Evolutionary conservation across 2,329 filamentous ascomycete genomes (phyloP).

Genomic region (Ophiostoma triangulosporum): DNA sequence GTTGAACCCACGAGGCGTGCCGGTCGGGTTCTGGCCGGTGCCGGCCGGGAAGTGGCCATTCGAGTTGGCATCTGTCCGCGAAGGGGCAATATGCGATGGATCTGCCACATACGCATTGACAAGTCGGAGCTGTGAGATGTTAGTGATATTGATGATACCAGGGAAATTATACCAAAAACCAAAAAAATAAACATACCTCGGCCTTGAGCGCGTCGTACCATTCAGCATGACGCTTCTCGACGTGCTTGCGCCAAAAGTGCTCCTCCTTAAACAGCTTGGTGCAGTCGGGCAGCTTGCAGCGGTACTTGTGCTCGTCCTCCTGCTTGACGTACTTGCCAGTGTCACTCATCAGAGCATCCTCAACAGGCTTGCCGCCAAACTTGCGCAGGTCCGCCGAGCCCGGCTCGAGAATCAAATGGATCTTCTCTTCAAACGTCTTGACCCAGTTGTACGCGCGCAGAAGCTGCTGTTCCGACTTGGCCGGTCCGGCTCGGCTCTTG

Average conservation of each 20-base stretch:
- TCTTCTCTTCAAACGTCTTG: constrained; percentile 94
- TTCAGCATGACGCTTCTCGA: constrained; percentile 87
- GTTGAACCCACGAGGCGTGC: constrained; percentile 86
- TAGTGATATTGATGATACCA: background rate
- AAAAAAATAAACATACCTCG: constrained; percentile 56
- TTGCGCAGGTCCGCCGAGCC: constrained; percentile 79
- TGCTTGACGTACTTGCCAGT: constrained; percentile 82
- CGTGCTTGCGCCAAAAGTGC: constrained; percentile 94
- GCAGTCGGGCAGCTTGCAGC: constrained; percentile 93
- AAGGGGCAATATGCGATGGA: constrained; percentile 86
- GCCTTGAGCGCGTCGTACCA: constrained; percentile 70
- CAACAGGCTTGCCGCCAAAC: constrained; percentile 73
- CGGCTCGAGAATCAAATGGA: constrained; percentile 83
- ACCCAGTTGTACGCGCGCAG: constrained; percentile 98
- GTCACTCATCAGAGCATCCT: constrained; percentile 80
- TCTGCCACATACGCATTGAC: constrained; percentile 93
- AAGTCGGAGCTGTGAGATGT: constrained; percentile 56
- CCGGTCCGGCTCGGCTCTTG: constrained; percentile 54
- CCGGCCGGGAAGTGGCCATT: constrained; percentile 87
- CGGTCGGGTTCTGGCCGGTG: constrained; percentile 60
- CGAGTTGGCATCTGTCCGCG: constrained; percentile 83
- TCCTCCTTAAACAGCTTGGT: constrained; percentile 95
- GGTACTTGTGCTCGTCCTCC: constrained; percentile 92
- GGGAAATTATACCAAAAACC: constrained; percentile 1
- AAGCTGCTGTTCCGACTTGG: constrained; percentile 80